phyloP scores from a whole-genome alignment of 352 stramenopile species.

The Phytopythium aichiense region DNA sequence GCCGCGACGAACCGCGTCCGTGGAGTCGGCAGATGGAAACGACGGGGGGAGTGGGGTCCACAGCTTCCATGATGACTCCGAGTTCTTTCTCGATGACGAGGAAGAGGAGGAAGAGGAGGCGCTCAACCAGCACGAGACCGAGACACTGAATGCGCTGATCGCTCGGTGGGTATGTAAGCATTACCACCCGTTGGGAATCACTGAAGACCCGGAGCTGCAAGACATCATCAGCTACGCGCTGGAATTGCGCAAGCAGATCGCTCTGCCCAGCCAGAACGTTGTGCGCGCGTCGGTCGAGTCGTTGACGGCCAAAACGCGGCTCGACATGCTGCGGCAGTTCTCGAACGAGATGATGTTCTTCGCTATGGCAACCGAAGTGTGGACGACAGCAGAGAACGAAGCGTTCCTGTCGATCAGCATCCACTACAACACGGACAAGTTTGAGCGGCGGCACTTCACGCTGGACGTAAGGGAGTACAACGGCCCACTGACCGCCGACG shows the following conservation, averaged over 20 bases:
- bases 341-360: slow-evolving; percentile 44
- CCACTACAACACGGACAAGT: slow-evolving; percentile 38
- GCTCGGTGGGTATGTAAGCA: slow-evolving; percentile 47
- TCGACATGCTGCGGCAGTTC: slow-evolving; percentile 39
- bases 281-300: slow-evolving; percentile 42
- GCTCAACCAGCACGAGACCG: slow-evolving; percentile 19
- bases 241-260: slow-evolving; percentile 27
- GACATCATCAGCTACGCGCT: slow-evolving; percentile 39
- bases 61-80: slow-evolving; percentile 79
- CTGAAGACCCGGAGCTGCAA: slow-evolving; percentile 38
- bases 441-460: slow-evolving; percentile 40
- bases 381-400: slow-evolving; percentile 36
- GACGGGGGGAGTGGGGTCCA: slow-evolving; percentile 24
- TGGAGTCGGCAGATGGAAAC: slow-evolving; percentile 3
- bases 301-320: slow-evolving; percentile 33
- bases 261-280: slow-evolving; percentile 28
- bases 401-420: slow-evolving; percentile 47
- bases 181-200: slow-evolving; percentile 40
- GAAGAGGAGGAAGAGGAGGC: slow-evolving; percentile 1
- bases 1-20: not conserved
- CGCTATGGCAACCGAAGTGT: slow-evolving; percentile 41
- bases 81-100: slow-evolving; percentile 12
- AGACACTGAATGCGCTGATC: slow-evolving; percentile 38
- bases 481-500: slow-evolving; percentile 31
- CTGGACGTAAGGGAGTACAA: slow-evolving; percentile 43